These are phyloP conservation scores for Sclerotinia sclerotiorum DNA, from an alignment of 2,329 filamentous ascomycete species.

Conservation along the genomic window DNA sequence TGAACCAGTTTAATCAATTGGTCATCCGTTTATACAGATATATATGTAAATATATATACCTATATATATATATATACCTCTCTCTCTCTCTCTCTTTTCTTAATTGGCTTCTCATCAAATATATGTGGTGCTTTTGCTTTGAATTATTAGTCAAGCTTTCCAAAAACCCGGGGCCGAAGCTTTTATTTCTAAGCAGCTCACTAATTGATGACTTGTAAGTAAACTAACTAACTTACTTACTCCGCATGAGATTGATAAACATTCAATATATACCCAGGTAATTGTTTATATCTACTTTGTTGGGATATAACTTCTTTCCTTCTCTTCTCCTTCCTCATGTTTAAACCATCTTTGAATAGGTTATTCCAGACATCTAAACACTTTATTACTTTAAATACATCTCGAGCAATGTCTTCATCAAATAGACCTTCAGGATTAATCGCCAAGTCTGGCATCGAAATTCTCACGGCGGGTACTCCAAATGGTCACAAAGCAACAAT, in stretches of 20 bases:
- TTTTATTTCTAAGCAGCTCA: constrained; percentile 1
- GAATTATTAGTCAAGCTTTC: not conserved
- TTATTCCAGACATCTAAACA: constrained; percentile 34
- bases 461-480: constrained; percentile 58
- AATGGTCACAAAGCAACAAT: constrained; percentile 60
- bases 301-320: constrained; percentile 2
- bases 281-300: not conserved
- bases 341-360: constrained; percentile 32
- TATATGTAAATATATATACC: not conserved
- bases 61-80: not conserved
- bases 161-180: not conserved
- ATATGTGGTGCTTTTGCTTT: not conserved
- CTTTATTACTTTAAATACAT: constrained; percentile 23
- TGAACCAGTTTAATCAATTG: not conserved
- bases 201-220: too few species aligned
- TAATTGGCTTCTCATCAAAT: not conserved
- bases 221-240: too few species aligned
- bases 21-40: too few species aligned
- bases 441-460: constrained; percentile 63
- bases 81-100: not conserved
- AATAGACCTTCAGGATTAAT: constrained; percentile 54
- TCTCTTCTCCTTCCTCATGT: constrained; percentile 31
- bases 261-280: not conserved
- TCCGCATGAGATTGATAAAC: not conserved
- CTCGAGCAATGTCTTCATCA: constrained; percentile 31